These are phyloP conservation scores for Sanghuangporus weigelae DNA, from an alignment of 1,284 basidiomycete genomes.

Conservation along the genomic window DNA sequence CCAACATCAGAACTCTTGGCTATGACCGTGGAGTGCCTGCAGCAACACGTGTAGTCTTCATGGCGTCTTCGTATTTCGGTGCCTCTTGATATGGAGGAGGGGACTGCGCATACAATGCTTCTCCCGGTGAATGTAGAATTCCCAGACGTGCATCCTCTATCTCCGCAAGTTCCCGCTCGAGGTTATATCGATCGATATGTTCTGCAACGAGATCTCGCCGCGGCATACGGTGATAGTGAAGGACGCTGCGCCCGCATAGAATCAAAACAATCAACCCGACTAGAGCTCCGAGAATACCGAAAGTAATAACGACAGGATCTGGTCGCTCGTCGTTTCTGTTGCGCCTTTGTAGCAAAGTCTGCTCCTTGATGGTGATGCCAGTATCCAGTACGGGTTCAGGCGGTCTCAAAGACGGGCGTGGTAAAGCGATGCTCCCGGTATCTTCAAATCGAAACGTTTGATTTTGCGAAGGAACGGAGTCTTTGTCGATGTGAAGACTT, in stretches of 20 bases:
- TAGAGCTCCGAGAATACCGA: conserved; percentile 43
- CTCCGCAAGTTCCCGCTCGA: conserved; percentile 50
- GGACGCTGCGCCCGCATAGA: conserved; percentile 35
- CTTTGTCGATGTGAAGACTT: background rate
- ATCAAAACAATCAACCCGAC: conserved; percentile 31
- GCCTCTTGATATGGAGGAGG: conserved; percentile 14
- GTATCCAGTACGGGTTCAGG: background rate
- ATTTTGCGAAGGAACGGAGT: background rate
- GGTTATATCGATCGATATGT: conserved; percentile 38
- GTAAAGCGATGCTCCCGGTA: background rate
- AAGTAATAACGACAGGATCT: conserved; percentile 35
- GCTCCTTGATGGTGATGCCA: background rate
- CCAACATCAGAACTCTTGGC: background rate
- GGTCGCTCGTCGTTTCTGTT: conserved; percentile 3
- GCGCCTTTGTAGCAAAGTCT: background rate
- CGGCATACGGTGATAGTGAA: conserved; percentile 41
- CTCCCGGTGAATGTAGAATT: background rate
- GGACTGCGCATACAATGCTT: background rate
- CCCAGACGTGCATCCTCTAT: conserved; percentile 23
- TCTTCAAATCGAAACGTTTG: background rate
- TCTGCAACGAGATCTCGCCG: conserved; percentile 38
- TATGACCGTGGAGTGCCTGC: background rate
- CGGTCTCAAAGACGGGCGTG: background rate
- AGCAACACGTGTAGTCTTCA: background rate
- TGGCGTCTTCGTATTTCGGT: conserved; percentile 12